Percentiles rank a stretch among this genome's conserved stretches.
Evolutionary conservation across 192 early-diverging fungal genomes (phyloP).

Genomic region (Gaertneriomyces semiglobifer): DNA sequence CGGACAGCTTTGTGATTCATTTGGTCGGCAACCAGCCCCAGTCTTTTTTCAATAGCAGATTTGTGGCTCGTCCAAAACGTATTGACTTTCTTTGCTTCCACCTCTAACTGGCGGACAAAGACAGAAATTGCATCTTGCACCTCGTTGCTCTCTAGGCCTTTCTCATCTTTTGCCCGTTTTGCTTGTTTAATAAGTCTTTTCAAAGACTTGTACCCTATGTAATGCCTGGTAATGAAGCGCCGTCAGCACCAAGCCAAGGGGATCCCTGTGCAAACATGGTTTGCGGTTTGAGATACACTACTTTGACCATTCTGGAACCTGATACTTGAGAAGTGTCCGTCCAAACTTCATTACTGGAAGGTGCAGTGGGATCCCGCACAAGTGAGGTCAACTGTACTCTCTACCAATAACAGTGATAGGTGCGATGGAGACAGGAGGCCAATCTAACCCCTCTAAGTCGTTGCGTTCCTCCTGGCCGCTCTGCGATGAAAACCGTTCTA

Average conservation of each 20-base stretch:
- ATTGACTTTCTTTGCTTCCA: constrained; percentile 25
- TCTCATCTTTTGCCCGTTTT: background rate
- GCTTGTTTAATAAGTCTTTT: constrained; percentile 23
- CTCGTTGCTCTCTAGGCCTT: background rate
- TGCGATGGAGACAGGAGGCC: no score
- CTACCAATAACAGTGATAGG: no score
- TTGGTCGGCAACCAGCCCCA: constrained; percentile 10
- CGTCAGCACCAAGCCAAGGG: background rate
- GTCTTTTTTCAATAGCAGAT: constrained; percentile 8
- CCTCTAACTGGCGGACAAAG: constrained; percentile 15
- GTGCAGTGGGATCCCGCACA: no score
- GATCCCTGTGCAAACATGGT: background rate
- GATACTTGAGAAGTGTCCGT: constrained; percentile 20
- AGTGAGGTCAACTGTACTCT: no score
- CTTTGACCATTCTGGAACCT: constrained; percentile 27
- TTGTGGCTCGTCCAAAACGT: constrained; percentile 19
- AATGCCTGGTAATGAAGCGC: constrained; percentile 15
- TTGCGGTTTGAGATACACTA: constrained; percentile 6
- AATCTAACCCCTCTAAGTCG: no score
- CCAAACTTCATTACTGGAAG: constrained; percentile 28
- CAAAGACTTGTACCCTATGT: constrained; percentile 28
- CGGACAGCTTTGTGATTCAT: background rate
- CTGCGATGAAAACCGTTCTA: no score
- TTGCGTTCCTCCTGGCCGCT: no score
- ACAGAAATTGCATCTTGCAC: constrained; percentile 5